These are phyloP conservation scores for Astrothelium macrocarpum DNA, from an alignment of 495 filamentous ascomycete species.

Conservation along the genomic window DNA sequence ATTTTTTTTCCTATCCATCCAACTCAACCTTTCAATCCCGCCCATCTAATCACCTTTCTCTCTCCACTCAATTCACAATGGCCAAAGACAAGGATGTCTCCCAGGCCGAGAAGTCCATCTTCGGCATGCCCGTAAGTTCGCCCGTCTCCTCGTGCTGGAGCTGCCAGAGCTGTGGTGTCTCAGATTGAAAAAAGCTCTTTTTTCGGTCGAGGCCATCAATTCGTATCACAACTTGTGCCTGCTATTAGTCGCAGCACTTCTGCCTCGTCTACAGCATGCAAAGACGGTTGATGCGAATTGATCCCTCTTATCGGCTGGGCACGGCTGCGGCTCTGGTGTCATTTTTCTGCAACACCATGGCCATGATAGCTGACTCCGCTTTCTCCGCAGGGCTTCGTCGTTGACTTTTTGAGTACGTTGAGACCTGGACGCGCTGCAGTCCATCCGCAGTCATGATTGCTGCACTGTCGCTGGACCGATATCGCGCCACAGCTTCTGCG, in stretches of 20 bases:
- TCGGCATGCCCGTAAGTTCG: slow-evolving; percentile 79
- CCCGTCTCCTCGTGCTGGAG: slow-evolving; percentile 3
- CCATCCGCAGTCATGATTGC: no score
- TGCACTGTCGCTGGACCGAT: background rate
- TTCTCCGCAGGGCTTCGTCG: slow-evolving; percentile 51
- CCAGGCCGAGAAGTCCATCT: slow-evolving; percentile 34
- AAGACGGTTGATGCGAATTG: slow-evolving; percentile 8
- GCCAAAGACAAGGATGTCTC: slow-evolving; percentile 9
- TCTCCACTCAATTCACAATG: slow-evolving; percentile 6
- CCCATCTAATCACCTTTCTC: background rate
- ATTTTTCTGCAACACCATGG: slow-evolving; percentile 10
- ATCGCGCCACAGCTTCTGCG: background rate
- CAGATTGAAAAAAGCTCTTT: background rate
- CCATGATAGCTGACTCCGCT: slow-evolving; percentile 14
- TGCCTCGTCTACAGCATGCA: slow-evolving; percentile 17
- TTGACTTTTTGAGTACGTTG: slow-evolving; percentile 96
- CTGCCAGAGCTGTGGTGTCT: background rate
- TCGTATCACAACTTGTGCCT: background rate
- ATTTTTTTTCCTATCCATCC: background rate
- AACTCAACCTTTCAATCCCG: background rate
- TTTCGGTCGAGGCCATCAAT: background rate
- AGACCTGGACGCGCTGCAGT: background rate
- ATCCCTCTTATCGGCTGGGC: slow-evolving; percentile 21
- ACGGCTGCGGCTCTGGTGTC: background rate
- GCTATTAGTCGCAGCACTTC: background rate